Percentiles rank a stretch among this genome's conserved stretches.
phyloP scores from a whole-genome alignment of 768 basidiomycete species.

The Tylopilus intermedius region DNA sequence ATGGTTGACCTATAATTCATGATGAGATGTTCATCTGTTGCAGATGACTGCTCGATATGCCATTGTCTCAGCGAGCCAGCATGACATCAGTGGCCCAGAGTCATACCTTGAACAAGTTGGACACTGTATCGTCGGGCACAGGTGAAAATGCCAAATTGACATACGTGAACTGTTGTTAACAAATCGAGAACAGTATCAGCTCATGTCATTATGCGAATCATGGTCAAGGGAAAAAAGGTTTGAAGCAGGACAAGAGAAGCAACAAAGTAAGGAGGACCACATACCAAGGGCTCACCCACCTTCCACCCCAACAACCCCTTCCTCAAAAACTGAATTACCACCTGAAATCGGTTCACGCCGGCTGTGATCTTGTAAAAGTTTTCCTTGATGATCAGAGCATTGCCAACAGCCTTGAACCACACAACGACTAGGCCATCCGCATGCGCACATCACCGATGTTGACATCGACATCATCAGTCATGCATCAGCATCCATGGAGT shows the following conservation, averaged over 20 bases:
- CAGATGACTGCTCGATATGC: conserved; percentile 57
- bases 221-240: too few species aligned
- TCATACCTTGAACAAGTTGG: conserved; percentile 57
- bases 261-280: conserved; percentile 15
- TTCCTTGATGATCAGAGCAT: conserved; percentile 98
- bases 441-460: too few species aligned
- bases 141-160: conserved; percentile 76
- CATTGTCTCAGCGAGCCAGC: conserved; percentile 1
- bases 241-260: not conserved
- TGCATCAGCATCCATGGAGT: not conserved
- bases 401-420: conserved; percentile 95
- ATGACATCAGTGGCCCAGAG: not conserved
- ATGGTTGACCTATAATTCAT: conserved; percentile 78
- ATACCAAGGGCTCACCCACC: conserved; percentile 75
- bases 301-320: conserved; percentile 89
- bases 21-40: conserved; percentile 83
- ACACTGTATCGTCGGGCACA: conserved; percentile 70
- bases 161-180: conserved; percentile 52
- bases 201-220: not conserved
- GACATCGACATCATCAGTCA: not conserved
- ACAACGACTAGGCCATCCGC: conserved; percentile 68
- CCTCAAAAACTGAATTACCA: conserved; percentile 88
- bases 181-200: conserved; percentile 20
- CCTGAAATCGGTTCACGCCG: conserved; percentile 89
- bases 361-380: conserved; percentile 98